Evolutionary conservation across 768 basidiomycete genomes (phyloP).

Genomic region (Mycena metata): DNA sequence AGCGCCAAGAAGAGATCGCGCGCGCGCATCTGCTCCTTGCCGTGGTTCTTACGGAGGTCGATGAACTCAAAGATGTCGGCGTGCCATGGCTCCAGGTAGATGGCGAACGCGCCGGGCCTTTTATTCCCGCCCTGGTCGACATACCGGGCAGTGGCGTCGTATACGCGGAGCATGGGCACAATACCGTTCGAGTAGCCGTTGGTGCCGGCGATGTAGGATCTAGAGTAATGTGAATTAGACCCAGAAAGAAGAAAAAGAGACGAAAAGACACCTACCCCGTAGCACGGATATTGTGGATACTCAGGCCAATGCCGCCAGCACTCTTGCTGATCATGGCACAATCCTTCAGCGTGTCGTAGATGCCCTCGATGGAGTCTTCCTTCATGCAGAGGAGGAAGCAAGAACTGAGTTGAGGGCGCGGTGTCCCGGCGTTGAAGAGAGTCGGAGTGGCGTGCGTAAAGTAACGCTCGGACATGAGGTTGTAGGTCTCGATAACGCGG

Average conservation of each 20-base stretch:
- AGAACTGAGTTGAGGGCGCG: slow-evolving; percentile 93
- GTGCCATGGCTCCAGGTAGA: slow-evolving; percentile 99
- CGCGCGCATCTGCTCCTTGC: slow-evolving; percentile 97
- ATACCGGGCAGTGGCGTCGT: slow-evolving; percentile 97
- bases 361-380: slow-evolving; percentile 98
- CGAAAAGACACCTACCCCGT: slow-evolving; percentile 89
- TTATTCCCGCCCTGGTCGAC: slow-evolving; percentile 99
- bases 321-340: slow-evolving; percentile 99
- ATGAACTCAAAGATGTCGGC: slow-evolving; percentile 98
- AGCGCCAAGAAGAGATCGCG: slow-evolving; percentile 98
- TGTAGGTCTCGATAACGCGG: slow-evolving; percentile 91
- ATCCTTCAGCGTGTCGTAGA: slow-evolving; percentile 97
- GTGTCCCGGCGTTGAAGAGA: slow-evolving; percentile 99
- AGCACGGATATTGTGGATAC: slow-evolving; percentile 96
- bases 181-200: slow-evolving; percentile 99
- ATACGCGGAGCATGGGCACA: slow-evolving; percentile 98
- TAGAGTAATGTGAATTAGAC: slow-evolving; percentile 43
- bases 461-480: slow-evolving; percentile 97
- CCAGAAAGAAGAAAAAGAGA: slow-evolving; percentile 2
- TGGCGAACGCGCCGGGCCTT: slow-evolving; percentile 97
- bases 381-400: slow-evolving; percentile 99
- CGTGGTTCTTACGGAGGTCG: slow-evolving; percentile 98
- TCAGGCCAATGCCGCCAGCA: slow-evolving; percentile 97
- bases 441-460: slow-evolving; percentile 99
- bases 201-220: slow-evolving; percentile 98